Percentiles rank a stretch among this genome's conserved stretches.
phyloP scores from a whole-genome alignment of 805 yeast species.

The Candida ortonii region DNA sequence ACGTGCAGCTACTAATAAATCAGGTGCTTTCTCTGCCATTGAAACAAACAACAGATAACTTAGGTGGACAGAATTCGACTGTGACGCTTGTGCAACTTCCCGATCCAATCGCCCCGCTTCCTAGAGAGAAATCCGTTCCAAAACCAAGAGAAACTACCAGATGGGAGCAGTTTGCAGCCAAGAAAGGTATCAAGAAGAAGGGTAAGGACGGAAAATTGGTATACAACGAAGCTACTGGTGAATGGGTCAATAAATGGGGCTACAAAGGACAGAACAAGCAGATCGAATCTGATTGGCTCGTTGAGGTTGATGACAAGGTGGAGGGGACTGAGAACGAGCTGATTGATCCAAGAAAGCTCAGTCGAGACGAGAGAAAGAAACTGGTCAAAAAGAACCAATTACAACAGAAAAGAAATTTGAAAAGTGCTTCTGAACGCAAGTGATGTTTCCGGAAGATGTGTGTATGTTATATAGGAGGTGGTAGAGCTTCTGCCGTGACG shows the following conservation, averaged over 20 bases:
- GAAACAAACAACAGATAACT: conserved; percentile 63
- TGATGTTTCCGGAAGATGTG: too few relatives aligned
- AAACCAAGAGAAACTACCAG: conserved; percentile 88
- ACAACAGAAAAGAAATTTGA: conserved; percentile 80
- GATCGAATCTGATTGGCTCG: conserved; percentile 89
- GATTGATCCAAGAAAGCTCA: conserved; percentile 82
- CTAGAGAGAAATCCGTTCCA: conserved; percentile 95
- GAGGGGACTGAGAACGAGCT: conserved; percentile 59
- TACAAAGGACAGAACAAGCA: conserved; percentile 89
- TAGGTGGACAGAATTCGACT: conserved; percentile 57
- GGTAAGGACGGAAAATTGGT: conserved; percentile 86
- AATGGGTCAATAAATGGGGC: conserved; percentile 99
- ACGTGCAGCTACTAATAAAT: conserved; percentile 85
- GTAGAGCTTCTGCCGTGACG: too few relatives aligned
- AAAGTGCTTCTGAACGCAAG: conserved; percentile 29
- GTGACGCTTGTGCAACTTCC: conserved; percentile 86
- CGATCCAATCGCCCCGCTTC: conserved; percentile 73
- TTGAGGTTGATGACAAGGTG: conserved; percentile 77
- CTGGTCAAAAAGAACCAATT: conserved; percentile 79
- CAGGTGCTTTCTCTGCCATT: conserved; percentile 89
- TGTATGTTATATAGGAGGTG: too few relatives aligned
- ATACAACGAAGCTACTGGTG: conserved; percentile 82
- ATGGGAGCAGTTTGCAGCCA: conserved; percentile 96
- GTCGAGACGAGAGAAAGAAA: conserved; percentile 78
- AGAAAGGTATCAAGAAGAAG: conserved; percentile 90